Evolutionary conservation across 345 rosid species (phyloP).

Genomic region (Hypericum perforatum): DNA sequence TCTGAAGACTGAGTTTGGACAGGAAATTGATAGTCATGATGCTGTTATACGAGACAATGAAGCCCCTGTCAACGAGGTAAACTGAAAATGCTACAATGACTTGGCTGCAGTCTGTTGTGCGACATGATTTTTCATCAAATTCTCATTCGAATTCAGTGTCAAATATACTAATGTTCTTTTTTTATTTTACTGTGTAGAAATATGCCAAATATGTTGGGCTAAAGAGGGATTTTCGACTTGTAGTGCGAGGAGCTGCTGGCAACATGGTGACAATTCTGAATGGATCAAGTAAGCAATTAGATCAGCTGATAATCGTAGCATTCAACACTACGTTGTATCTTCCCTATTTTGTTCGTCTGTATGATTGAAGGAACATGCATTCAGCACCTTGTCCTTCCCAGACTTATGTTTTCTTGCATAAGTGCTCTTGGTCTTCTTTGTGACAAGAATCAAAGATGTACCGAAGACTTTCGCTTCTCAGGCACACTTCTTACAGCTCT

Average conservation of each 20-base stretch:
- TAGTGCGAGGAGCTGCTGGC: constrained; percentile 91
- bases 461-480: no score
- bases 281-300: constrained; percentile 51
- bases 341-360: no score
- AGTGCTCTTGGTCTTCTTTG: no score
- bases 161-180: constrained; percentile 16
- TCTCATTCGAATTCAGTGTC: no score
- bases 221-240: constrained; percentile 93
- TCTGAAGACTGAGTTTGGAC: constrained; percentile 69
- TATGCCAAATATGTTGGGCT: constrained; percentile 83
- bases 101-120: no score
- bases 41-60: constrained; percentile 91
- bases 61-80: constrained; percentile 88
- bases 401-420: no score
- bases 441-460: no score
- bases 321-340: no score
- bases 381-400: no score
- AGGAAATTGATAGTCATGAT: constrained; percentile 90
- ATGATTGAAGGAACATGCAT: no score
- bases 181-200: constrained; percentile 33
- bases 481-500: constrained; percentile 12
- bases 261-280: constrained; percentile 78
- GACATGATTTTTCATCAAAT: no score
- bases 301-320: no score
- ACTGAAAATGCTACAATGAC: background rate